Conservation (phyloP, 75 land plant genomes). For the Isoetes taiwanensis region DNA sequence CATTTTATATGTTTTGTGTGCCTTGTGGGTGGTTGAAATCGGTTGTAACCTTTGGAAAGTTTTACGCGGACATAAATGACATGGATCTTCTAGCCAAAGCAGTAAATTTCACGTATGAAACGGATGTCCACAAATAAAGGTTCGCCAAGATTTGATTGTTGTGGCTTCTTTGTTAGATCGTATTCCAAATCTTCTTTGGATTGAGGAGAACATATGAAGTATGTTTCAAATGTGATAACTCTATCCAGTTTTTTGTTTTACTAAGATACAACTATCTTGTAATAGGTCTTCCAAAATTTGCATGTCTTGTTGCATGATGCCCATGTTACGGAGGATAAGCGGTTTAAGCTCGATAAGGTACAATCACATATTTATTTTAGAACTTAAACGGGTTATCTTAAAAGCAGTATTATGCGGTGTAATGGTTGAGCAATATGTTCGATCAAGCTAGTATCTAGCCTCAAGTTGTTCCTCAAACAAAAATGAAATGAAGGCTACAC, state of each 20-base stretch:
- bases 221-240: neutral
- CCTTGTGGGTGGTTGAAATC: too few relatives aligned
- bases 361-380: too few relatives aligned
- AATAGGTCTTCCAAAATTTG: slow-evolving; percentile 69
- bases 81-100: too few relatives aligned
- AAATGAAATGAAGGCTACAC: slow-evolving; percentile 64
- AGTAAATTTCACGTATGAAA: too few relatives aligned
- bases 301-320: slow-evolving; percentile 56
- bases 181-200: slow-evolving; percentile 88
- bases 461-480: slow-evolving; percentile 43
- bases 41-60: too few relatives aligned
- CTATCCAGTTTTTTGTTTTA: neutral
- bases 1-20: too few relatives aligned
- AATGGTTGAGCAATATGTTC: slow-evolving; percentile 89
- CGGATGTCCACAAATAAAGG: too few relatives aligned
- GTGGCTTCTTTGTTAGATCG: slow-evolving; percentile 77
- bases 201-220: slow-evolving; percentile 95
- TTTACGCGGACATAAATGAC: too few relatives aligned
- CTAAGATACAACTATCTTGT: too few relatives aligned
- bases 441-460: slow-evolving; percentile 41
- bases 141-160: slow-evolving; percentile 64
- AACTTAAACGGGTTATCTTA: too few relatives aligned
- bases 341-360: slow-evolving; percentile 86
- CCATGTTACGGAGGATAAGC: slow-evolving; percentile 51
- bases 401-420: slow-evolving; percentile 64